Conservation (phyloP, 768 basidiomycete species). For the Arthromyces matolae region DNA sequence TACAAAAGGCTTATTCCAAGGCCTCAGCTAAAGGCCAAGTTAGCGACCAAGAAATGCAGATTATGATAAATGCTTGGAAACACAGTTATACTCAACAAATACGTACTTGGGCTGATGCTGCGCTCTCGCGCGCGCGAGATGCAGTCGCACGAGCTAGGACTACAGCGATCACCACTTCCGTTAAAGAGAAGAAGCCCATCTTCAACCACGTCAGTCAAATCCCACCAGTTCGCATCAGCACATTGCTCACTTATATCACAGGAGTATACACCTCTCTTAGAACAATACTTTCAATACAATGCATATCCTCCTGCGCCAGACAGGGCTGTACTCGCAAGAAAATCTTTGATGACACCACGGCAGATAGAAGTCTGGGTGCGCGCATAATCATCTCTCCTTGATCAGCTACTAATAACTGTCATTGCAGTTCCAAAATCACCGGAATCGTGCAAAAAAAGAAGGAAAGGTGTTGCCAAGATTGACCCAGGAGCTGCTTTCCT, state of each 20-base stretch:
- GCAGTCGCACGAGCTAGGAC: background rate
- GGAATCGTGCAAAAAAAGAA: constrained; percentile 35
- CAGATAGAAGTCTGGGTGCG: constrained; percentile 58
- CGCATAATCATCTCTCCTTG: too few species aligned
- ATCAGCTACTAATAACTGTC: too few species aligned
- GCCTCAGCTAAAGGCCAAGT: too few species aligned
- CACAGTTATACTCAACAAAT: background rate
- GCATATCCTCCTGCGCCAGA: constrained; percentile 43
- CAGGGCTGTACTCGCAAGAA: constrained; percentile 35
- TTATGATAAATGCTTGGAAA: background rate
- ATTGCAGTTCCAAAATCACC: constrained; percentile 61
- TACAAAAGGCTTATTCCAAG: too few species aligned
- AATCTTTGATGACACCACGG: constrained; percentile 37
- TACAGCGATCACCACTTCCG: background rate
- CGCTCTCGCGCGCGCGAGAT: constrained; percentile 2
- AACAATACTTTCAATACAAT: constrained; percentile 45
- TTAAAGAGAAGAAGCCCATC: constrained; percentile 9
- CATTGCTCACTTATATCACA: constrained; percentile 11
- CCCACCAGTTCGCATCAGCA: background rate
- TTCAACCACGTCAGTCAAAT: constrained; percentile 24
- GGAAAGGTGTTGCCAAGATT: constrained; percentile 20
- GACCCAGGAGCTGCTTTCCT: constrained; percentile 18
- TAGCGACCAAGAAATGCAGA: background rate
- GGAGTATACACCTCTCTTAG: constrained; percentile 44
- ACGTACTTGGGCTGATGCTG: constrained; percentile 3